Percentiles rank a stretch among this genome's conserved stretches.
Conservation (phyloP, 148 eudicot species). For the Rhododendron vialii region DNA sequence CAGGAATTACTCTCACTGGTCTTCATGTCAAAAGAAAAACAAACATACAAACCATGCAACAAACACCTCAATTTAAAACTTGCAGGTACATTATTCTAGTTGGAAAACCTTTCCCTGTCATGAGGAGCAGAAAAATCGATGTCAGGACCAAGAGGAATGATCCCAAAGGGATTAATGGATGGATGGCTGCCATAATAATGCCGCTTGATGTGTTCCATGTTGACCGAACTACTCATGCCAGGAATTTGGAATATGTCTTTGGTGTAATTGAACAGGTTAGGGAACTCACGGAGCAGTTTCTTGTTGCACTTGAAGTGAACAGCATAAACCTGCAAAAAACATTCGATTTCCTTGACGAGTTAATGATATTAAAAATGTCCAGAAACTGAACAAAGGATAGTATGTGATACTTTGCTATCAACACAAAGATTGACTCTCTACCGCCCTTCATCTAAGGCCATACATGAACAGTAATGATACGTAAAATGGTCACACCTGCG, state of each 20-base stretch:
- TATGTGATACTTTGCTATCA: neutral
- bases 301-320: constrained; percentile 97
- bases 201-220: constrained; percentile 80
- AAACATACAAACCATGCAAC: neutral
- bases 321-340: constrained; percentile 53
- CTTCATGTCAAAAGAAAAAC: neutral
- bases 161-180: constrained; percentile 64
- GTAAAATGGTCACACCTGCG: neutral
- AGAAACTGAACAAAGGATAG: neutral
- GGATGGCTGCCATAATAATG: constrained; percentile 86
- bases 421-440: neutral
- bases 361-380: neutral
- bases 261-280: constrained; percentile 73
- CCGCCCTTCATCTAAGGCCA: neutral
- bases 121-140: constrained; percentile 73
- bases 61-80: neutral
- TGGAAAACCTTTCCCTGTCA: constrained; percentile 45
- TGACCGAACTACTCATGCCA: constrained; percentile 69
- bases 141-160: constrained; percentile 68
- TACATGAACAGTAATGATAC: neutral
- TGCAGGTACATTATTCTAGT: constrained; percentile 8
- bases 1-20: neutral
- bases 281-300: constrained; percentile 67
- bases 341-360: no score
- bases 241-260: constrained; percentile 80